phyloP scores from a whole-genome alignment of 768 basidiomycete species.

The Lactifluus echinatus region DNA sequence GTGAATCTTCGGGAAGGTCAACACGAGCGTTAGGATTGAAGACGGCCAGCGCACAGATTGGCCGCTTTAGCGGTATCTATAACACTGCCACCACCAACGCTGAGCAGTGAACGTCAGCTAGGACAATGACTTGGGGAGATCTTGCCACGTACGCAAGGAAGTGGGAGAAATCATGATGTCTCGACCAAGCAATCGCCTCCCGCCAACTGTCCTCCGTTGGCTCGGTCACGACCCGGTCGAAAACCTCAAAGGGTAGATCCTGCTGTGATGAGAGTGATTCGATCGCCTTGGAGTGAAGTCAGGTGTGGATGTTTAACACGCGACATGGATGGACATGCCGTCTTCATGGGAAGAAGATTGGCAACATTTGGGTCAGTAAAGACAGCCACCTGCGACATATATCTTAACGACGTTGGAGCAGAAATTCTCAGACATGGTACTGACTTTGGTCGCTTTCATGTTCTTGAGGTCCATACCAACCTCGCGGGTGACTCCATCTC shows the following conservation, averaged over 20 bases:
- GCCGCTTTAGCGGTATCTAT: slow-evolving; percentile 96
- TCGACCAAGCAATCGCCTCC: slow-evolving; percentile 81
- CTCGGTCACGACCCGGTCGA: slow-evolving; percentile 75
- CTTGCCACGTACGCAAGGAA: slow-evolving; percentile 65
- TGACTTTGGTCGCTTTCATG: slow-evolving; percentile 83
- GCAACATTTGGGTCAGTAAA: slow-evolving; percentile 87
- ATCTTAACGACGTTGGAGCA: neutral
- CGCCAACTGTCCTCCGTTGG: slow-evolving; percentile 89
- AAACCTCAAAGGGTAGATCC: slow-evolving; percentile 73
- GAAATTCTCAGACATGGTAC: slow-evolving; percentile 1
- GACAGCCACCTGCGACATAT: slow-evolving; percentile 67
- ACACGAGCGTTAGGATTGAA: neutral
- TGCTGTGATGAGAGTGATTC: slow-evolving; percentile 71
- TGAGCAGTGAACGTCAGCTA: slow-evolving; percentile 23
- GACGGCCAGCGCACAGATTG: slow-evolving; percentile 51
- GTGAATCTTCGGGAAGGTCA: slow-evolving; percentile 48
- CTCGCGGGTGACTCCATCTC: slow-evolving; percentile 82
- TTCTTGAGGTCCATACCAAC: slow-evolving; percentile 94
- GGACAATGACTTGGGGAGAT: neutral
- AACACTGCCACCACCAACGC: slow-evolving; percentile 88
- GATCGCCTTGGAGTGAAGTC: slow-evolving; percentile 43
- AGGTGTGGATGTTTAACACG: neutral
- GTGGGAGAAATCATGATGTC: slow-evolving; percentile 83
- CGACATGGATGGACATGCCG: slow-evolving; percentile 37
- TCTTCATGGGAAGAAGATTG: slow-evolving; percentile 73